Base-by-base conservation (phyloP, 2,329 filamentous ascomycete species). In the Westerdykella sp. region DNA sequence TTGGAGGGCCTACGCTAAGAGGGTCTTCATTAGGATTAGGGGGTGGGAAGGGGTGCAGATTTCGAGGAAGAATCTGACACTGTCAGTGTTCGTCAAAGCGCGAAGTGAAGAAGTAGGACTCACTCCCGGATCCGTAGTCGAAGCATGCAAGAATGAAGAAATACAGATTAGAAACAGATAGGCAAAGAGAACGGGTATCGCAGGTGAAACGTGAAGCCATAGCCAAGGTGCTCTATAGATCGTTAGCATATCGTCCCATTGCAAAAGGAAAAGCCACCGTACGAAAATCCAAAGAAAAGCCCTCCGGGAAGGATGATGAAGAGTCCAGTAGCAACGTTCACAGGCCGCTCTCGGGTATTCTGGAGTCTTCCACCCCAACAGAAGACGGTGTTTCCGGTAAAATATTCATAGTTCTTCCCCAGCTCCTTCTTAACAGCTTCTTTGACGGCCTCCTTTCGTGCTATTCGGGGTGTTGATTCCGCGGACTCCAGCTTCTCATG, bases 111-210 rank as follows among this genome's bases (percentile, higher is more conserved):
- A 7, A 13, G 7, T 25, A 25, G 12, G 15, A 78, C 87, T 76
- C 78, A 95, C 89, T 44, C 93, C 93, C 23, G 93, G 91, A 68
- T 98, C 91, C 36, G 91, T 86, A 41, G 85, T 78, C 2, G 93
- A 96, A 4, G 91, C 93, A 69, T 96, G 91, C 43, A 96, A 60
- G 61, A 97, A 98, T 3, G 93, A 97, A 18, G 90, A 95, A 38
- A 96, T 74, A 68, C 87, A 94, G 22, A 98, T 75, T 64, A 85
- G 90, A 59, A 88, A 88, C n/a, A 96, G 61, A 63, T 98, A 98
- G 41, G 81, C 90, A 70, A 95, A 97, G 35, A 87, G 68, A 55
- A 97, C 80, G 41, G 93, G 93, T 56, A 97, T 80, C 41, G 88
- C 89, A 25, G 90, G 90, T 31, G 87, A 94, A 51, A 95, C 77